Evolutionary conservation across 768 basidiomycete genomes (phyloP).

Genomic region (Boletus sp.): DNA sequence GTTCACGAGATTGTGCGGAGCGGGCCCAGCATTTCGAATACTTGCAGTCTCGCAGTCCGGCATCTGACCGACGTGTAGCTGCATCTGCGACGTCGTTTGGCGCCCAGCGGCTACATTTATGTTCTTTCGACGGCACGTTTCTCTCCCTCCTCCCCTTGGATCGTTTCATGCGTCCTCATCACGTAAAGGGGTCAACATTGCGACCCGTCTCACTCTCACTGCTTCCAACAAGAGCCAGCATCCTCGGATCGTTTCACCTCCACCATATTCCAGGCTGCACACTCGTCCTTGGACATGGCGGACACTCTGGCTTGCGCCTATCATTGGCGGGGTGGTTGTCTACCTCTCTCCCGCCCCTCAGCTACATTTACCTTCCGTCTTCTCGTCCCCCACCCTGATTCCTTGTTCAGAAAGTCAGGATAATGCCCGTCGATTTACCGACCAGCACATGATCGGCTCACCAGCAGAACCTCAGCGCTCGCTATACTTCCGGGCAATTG

Average conservation of each 20-base stretch:
- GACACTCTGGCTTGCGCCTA: slow-evolving; percentile 51
- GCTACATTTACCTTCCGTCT: slow-evolving; percentile 43
- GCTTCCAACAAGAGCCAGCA: slow-evolving; percentile 1
- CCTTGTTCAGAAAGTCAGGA: slow-evolving; percentile 33
- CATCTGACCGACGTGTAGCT: slow-evolving; percentile 30
- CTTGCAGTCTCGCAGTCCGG: background rate
- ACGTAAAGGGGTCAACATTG: background rate
- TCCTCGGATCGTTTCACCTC: slow-evolving; percentile 10
- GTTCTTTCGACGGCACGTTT: slow-evolving; percentile 19
- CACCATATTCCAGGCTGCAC: slow-evolving; percentile 17
- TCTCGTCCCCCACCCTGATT: slow-evolving; percentile 49
- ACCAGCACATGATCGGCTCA: slow-evolving; percentile 51
- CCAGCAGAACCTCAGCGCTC: slow-evolving; percentile 60
- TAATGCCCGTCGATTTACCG: slow-evolving; percentile 15
- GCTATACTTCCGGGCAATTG: slow-evolving; percentile 41
- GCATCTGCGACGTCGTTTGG: slow-evolving; percentile 43
- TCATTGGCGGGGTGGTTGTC: slow-evolving; percentile 52
- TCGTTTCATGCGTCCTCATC: slow-evolving; percentile 18
- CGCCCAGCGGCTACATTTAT: slow-evolving; percentile 40
- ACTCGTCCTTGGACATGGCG: slow-evolving; percentile 29
- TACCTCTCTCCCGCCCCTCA: slow-evolving; percentile 44
- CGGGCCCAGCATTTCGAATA: slow-evolving; percentile 1
- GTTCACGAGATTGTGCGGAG: slow-evolving; percentile 19
- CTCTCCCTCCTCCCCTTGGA: slow-evolving; percentile 26
- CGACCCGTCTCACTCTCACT: slow-evolving; percentile 26